Percentiles rank a stretch among this genome's conserved stretches.
Evolutionary conservation across 805 yeast genomes (phyloP).

Genomic region (Suhomyces faveliae): DNA sequence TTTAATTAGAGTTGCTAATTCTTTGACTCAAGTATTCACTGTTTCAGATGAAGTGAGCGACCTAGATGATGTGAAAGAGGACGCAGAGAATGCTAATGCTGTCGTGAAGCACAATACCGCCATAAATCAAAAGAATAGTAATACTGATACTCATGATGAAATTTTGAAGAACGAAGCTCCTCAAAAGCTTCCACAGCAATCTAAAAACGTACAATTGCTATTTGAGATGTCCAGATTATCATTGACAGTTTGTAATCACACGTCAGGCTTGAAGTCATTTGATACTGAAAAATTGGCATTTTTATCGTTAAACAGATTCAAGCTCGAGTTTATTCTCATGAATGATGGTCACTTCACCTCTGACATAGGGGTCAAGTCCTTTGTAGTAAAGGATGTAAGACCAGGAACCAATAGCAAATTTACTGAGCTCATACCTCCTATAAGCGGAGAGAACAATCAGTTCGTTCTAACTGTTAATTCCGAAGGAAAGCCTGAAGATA

Average conservation of each 20-base stretch:
- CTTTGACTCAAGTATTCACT: conserved; percentile 55
- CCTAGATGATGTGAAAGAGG: conserved; percentile 54
- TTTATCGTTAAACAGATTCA: conserved; percentile 56
- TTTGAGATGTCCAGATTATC: conserved; percentile 66
- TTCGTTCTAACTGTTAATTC: conserved; percentile 56
- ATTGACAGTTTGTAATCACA: conserved; percentile 57
- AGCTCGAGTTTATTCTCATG: conserved; percentile 48
- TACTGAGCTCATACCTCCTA: conserved; percentile 76
- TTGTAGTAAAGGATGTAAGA: conserved; percentile 76
- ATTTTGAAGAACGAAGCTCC: neutral
- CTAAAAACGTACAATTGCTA: conserved; percentile 42
- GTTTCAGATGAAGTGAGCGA: conserved; percentile 38
- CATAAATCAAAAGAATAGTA: neutral
- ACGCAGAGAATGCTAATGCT: conserved; percentile 65
- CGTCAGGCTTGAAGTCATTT: conserved; percentile 35
- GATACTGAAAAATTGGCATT: conserved; percentile 33
- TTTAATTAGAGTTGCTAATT: conserved; percentile 52
- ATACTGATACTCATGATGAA: neutral
- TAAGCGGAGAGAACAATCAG: conserved; percentile 63
- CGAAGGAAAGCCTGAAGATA: conserved; percentile 36
- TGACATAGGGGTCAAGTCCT: conserved; percentile 64
- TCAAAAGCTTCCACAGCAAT: conserved; percentile 24
- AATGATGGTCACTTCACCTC: conserved; percentile 57
- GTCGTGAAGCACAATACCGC: conserved; percentile 27
- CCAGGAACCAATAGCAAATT: conserved; percentile 62